These are phyloP conservation scores for Trichoderma endophyticum DNA, from an alignment of 2,329 filamentous ascomycete species.

Conservation along the genomic window DNA sequence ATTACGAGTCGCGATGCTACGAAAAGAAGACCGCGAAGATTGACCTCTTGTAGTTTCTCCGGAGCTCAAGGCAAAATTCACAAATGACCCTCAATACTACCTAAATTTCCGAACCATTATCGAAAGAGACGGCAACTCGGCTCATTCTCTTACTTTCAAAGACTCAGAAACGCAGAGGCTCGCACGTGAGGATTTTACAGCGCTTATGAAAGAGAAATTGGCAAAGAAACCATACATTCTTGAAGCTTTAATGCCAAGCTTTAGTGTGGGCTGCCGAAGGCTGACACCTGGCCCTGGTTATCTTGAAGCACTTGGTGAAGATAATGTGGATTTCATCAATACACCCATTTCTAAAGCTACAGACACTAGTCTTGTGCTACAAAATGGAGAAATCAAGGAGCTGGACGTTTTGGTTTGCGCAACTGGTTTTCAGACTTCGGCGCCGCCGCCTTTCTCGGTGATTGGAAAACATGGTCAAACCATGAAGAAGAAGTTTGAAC, in stretches of 20 bases:
- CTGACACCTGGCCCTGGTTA: constrained; percentile 58
- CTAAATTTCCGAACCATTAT: no score
- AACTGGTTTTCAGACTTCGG: constrained; percentile 61
- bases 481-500: no score
- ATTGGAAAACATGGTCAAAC: constrained; percentile 41
- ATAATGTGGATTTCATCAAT: constrained; percentile 59
- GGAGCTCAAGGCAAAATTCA: constrained; percentile 49
- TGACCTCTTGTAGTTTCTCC: no score
- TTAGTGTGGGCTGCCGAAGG: not conserved
- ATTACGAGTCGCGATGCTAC: no score
- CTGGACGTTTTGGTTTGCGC: constrained; percentile 66
- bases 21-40: no score
- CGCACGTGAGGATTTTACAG: no score
- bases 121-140: no score
- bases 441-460: constrained; percentile 51
- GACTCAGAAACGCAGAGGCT: no score
- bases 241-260: not conserved
- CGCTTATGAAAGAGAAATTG: no score
- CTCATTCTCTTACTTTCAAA: no score
- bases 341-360: constrained; percentile 58
- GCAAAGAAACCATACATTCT: no score
- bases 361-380: not conserved
- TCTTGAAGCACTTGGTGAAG: constrained; percentile 59
- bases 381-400: constrained; percentile 46
- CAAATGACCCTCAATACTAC: constrained; percentile 12